Conservation (phyloP, 495 filamentous ascomycete species). For the Penicillium nucicola region DNA sequence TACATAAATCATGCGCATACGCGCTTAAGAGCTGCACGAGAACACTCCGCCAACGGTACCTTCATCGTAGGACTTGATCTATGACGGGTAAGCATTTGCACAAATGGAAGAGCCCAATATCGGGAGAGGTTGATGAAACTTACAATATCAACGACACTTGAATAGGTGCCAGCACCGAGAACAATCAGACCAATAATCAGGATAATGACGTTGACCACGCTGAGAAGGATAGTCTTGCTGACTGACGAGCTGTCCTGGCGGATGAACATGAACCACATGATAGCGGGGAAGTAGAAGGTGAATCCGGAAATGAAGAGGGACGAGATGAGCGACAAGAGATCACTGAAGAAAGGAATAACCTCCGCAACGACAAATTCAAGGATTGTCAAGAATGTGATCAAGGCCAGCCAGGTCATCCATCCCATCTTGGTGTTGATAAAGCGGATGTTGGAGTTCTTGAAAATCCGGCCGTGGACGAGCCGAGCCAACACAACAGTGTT, state of each 20-base stretch:
- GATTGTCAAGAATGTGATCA: conserved; percentile 54
- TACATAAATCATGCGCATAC: too few species aligned
- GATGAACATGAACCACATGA: conserved; percentile 62
- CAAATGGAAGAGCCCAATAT: conserved; percentile 2
- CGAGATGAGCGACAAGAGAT: conserved; percentile 56
- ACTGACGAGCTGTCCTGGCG: conserved; percentile 35
- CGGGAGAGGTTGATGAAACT: conserved; percentile 22
- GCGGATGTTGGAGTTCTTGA: conserved; percentile 48
- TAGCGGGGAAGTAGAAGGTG: conserved; percentile 38
- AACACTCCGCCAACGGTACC: conserved; percentile 47
- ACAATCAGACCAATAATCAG: conserved; percentile 42
- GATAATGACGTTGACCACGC: conserved; percentile 19
- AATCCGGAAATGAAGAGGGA: conserved; percentile 37
- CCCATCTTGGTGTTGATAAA: conserved; percentile 58
- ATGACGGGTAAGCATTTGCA: background rate
- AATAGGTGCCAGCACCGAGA: conserved; percentile 55
- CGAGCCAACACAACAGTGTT: conserved; percentile 57
- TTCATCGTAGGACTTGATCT: conserved; percentile 42
- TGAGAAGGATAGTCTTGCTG: conserved; percentile 28
- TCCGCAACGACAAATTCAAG: conserved; percentile 66
- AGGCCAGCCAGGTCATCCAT: conserved; percentile 55
- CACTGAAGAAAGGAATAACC: conserved; percentile 66
- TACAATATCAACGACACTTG: conserved; percentile 56
- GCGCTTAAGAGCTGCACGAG: conserved; percentile 26
- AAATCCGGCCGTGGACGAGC: conserved; percentile 59